phyloP scores from a whole-genome alignment of 495 filamentous ascomycete genomes.

The Xylaria telfairii region DNA sequence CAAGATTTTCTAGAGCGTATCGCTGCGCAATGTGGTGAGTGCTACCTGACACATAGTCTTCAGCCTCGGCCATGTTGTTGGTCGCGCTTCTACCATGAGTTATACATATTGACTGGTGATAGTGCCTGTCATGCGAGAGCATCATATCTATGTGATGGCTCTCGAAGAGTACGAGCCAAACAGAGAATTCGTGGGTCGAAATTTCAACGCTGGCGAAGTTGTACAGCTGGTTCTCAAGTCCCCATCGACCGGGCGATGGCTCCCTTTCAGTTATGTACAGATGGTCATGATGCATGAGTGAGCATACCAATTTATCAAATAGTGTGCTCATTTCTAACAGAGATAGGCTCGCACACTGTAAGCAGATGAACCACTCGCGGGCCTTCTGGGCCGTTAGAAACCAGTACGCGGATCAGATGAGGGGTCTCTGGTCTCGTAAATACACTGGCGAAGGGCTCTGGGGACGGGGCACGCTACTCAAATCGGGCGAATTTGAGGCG shows the following conservation, averaged over 20 bases:
- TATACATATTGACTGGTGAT: conserved; percentile 17
- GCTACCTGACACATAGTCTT: neutral
- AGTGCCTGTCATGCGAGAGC: conserved; percentile 73
- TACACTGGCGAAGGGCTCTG: conserved; percentile 82
- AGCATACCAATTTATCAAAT: neutral
- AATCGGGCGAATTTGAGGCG: conserved; percentile 62
- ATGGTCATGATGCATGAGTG: conserved; percentile 85
- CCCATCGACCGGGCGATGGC: conserved; percentile 65
- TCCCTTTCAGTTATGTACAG: conserved; percentile 76
- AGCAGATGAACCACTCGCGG: conserved; percentile 81
- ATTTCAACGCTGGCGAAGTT: conserved; percentile 85
- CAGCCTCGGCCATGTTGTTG: neutral
- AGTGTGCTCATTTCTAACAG: conserved; percentile 17
- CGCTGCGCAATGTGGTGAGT: conserved; percentile 72
- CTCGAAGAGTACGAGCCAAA: conserved; percentile 81
- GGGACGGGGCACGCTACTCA: conserved; percentile 67
- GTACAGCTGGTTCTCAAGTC: conserved; percentile 78
- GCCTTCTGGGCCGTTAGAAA: conserved; percentile 78
- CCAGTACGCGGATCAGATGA: conserved; percentile 67
- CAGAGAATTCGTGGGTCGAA: conserved; percentile 75
- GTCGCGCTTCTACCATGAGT: neutral
- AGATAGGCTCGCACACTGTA: conserved; percentile 72
- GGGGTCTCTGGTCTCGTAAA: conserved; percentile 63
- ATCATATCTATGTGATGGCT: conserved; percentile 71
- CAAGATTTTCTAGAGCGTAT: conserved; percentile 77